These are phyloP conservation scores for Pythium monospermum DNA, from an alignment of 352 stramenopile genomes.

Conservation along the genomic window DNA sequence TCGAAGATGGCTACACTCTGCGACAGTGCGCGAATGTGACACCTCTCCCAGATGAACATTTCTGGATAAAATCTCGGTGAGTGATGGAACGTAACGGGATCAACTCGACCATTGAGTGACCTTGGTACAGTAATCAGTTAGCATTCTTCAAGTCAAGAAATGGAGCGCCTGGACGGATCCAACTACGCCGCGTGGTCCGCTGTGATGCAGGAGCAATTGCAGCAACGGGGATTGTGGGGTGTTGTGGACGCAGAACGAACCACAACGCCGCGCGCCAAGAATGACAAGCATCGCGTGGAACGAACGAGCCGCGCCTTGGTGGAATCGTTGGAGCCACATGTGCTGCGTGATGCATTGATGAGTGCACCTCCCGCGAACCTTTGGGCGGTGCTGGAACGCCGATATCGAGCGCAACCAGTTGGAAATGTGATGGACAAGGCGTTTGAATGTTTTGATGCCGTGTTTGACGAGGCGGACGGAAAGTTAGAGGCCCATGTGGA, in stretches of 20 bases:
- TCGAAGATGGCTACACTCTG: conserved; percentile 1
- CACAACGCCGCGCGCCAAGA: conserved; percentile 3
- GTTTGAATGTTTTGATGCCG: conserved; percentile 17
- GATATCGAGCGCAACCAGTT: conserved; percentile 12
- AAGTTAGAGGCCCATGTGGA: conserved; percentile 2
- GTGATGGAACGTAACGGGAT: too few species aligned
- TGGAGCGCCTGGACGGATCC: conserved; percentile 8
- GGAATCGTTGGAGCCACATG: conserved; percentile 17
- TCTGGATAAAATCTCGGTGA: too few species aligned
- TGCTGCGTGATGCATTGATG: conserved; percentile 18
- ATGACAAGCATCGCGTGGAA: background rate
- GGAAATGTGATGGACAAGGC: conserved; percentile 20
- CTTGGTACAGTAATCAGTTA: too few species aligned
- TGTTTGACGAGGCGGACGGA: conserved; percentile 2
- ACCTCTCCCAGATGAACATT: too few species aligned
- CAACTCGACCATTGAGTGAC: too few species aligned
- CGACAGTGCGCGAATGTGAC: too few species aligned
- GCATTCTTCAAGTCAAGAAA: background rate
- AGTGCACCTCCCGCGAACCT: conserved; percentile 13
- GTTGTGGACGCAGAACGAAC: background rate
- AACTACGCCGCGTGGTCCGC: conserved; percentile 10
- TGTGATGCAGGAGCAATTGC: conserved; percentile 1
- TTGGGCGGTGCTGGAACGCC: conserved; percentile 12
- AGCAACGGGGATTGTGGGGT: conserved; percentile 8
- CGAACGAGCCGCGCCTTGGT: conserved; percentile 12